A percentile compares a stretch with the other conserved stretches of the same genome.
Conservation (phyloP, 2,329 filamentous ascomycete species). For the Arthroderma sp. region DNA sequence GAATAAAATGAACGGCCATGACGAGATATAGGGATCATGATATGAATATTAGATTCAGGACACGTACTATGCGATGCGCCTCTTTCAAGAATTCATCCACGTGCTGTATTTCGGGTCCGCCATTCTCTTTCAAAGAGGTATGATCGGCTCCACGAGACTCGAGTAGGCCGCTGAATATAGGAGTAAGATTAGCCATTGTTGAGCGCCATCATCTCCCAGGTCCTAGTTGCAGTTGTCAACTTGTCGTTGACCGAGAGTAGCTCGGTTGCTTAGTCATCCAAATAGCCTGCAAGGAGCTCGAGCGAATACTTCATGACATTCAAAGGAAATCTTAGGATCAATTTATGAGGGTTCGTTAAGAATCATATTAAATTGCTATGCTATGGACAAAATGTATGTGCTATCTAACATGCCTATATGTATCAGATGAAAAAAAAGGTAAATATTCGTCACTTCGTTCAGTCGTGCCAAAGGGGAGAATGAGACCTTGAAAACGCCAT, state of each 20-base stretch:
- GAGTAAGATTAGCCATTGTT: slow-evolving; percentile 31
- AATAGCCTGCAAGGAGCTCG: not conserved
- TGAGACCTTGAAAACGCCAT: not conserved
- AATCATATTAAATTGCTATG: no score
- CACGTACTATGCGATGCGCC: slow-evolving; percentile 74
- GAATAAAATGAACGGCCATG: not conserved
- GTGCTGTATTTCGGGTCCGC: slow-evolving; percentile 16
- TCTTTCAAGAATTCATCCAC: slow-evolving; percentile 86
- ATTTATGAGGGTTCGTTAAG: no score
- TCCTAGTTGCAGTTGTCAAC: not conserved
- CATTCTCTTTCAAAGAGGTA: slow-evolving; percentile 17
- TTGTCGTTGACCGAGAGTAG: not conserved
- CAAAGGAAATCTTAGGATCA: no score
- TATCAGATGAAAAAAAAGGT: no score
- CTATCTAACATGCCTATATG: no score
- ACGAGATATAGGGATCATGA: not conserved
- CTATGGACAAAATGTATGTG: no score
- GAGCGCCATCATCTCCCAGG: not conserved
- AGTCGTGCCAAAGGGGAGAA: no score
- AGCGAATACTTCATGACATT: not conserved
- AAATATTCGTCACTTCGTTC: no score
- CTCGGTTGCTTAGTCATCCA: not conserved
- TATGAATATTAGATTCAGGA: slow-evolving; percentile 11
- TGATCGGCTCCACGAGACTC: slow-evolving; percentile 23
- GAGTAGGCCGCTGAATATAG: slow-evolving; percentile 23